Base-by-base conservation (phyloP, 176 grass and related monocot species). In the Aegilops tauschii region DNA sequence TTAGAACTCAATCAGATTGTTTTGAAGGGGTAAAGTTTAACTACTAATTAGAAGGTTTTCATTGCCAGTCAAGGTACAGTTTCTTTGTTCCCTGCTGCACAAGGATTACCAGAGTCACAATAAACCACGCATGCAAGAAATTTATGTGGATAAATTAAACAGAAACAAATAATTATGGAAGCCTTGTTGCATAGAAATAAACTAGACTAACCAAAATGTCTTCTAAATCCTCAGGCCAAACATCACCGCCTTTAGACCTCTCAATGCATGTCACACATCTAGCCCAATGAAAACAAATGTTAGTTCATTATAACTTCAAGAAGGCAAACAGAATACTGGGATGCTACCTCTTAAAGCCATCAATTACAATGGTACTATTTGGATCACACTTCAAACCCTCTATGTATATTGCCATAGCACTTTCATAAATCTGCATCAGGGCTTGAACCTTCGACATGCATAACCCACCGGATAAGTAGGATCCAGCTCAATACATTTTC, bases 401-500 rank as follows among this genome's bases (percentile, higher is more conserved):
- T 44, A 44, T 44, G 10, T 44, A 44, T 44, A 10, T 44, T 44
- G 40, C 40, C 40, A 44, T 3, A 44, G 40, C 40, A 44, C 40
- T 44, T 44, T 11, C 40, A 44, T 44, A 12, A 44, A 12, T 44
- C 40, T 44, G 40, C 42, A 44, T 12, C 42, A 86, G 72, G n/a
- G 77, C 86, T 65, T 86, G 83, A 86, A 78, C 30, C 62, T 82
- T 86, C 28, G 81, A 85, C 82, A 52, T 4, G 80, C 35, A 49
- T 93, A 86, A 74, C 91, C 82, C n/a, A 86, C 83, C 31, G 86
- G 18, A 78, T 79, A 93, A 32, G 72, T 82, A 36, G 82, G 85
- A 87, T 93, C 78, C 58, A 93, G 44, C 23, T 69, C 91, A 74
- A 93, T 78, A 16, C 88, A 90, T 79, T 87, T n/a, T 85, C 42